These are phyloP conservation scores for Pleurotus pulmonarius DNA, from an alignment of 768 basidiomycete species.

Conservation along the genomic window DNA sequence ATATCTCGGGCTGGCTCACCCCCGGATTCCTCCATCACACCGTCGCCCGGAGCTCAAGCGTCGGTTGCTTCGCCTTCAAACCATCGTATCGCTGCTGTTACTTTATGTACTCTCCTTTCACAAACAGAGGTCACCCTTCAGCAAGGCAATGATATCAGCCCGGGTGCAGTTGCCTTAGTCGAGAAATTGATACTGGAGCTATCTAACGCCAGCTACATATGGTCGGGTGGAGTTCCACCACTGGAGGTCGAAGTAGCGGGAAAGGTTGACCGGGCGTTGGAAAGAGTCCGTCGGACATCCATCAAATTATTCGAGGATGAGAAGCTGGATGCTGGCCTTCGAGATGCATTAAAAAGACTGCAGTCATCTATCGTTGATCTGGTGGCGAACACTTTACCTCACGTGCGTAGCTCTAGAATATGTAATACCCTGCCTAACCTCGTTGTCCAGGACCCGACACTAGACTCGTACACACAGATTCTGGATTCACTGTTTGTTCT, in stretches of 20 bases:
- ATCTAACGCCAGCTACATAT: conserved; percentile 6
- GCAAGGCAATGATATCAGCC: background rate
- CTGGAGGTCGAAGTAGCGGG: conserved; percentile 26
- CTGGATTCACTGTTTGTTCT: conserved; percentile 57
- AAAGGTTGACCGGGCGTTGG: conserved; percentile 60
- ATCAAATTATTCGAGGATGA: conserved; percentile 42
- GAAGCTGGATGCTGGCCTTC: conserved; percentile 2
- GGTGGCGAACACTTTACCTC: conserved; percentile 24
- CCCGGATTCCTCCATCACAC: conserved; percentile 13
- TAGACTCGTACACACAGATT: conserved; percentile 36
- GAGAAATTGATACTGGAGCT: background rate
- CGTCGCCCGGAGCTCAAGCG: background rate
- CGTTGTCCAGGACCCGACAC: conserved; percentile 5
- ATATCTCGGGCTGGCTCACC: conserved; percentile 24
- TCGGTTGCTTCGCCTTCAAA: background rate
- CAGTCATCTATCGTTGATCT: conserved; percentile 31
- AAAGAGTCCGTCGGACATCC: conserved; percentile 50
- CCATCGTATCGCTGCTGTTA: background rate
- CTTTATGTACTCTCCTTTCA: background rate
- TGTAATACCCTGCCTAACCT: conserved; percentile 5
- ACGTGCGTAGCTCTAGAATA: conserved; percentile 20
- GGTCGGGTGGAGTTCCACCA: background rate
- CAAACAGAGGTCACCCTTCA: background rate
- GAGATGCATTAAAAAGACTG: conserved; percentile 21
- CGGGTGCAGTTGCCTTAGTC: background rate